Evolutionary conservation across 495 filamentous ascomycete genomes (phyloP), one percentile per base, ranked within the genome.

Genomic region (Elasticomyces elasticus): DNA sequence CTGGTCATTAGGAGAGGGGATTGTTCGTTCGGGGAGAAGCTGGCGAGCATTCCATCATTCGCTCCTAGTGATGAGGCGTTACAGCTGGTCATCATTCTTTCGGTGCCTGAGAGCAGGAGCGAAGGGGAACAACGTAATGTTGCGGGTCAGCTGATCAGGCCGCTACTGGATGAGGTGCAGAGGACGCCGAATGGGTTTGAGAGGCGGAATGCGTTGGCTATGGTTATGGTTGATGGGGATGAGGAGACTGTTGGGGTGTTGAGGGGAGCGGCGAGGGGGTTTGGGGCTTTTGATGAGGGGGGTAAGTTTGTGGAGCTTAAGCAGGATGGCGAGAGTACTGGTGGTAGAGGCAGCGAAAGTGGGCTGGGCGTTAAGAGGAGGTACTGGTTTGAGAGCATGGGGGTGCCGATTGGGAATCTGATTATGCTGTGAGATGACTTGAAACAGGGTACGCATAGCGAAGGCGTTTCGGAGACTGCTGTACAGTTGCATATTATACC

Each of bases 81-180:
- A 10, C 86, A 94, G 66, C 75, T 98, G 7, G 86, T 96, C 7
- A 70, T 98, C 20, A 67, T 97, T 0, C 82, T 97, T 3, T 88
- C 84, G 3, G 81, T 80, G 52, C 58, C 63, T 1, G 67, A 68
- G 40, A 54, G 63, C 42, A 78, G 85, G 1, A 72, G 74, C n/a
- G 72, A 73, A 24, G 38, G 38, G 15, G 64, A 65, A n/a, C 20
- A 66, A 43, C 64, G 51, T 1, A 64, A 58, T 13, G 55, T 72
- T 70, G 11, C 68, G 17, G 20, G 31, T 44, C 64, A 60, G 19
- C 71, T 87, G 4, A 72, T 82, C 40, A 74, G 87, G 22, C 92
- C 92, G 0, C 69, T 92, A 49, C 72, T 98, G 1, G 89, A 98
- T 47, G 77, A 83, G 51, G 66, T 69, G 13, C 89, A 95, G 69